A percentile compares a stretch with the other conserved stretches of the same genome.
Conservation (phyloP, 179 eudicot genomes). For the Heliamphora pulchella region DNA sequence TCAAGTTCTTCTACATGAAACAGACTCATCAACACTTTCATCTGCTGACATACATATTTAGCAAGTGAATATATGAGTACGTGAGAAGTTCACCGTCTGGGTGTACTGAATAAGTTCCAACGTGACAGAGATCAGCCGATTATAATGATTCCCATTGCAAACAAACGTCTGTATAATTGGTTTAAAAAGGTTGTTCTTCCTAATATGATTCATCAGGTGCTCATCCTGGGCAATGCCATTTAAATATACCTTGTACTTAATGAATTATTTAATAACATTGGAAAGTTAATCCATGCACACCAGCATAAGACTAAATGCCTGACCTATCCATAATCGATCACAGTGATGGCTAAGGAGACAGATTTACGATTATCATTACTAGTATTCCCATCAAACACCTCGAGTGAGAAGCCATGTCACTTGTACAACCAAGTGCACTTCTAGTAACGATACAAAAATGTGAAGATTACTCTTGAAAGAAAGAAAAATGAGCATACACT, state of each 20-base stretch:
- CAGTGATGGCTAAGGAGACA: no score
- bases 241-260: neutral
- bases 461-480: no score
- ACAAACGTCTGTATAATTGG: constrained; percentile 84
- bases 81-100: constrained; percentile 45
- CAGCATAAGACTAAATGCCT: no score
- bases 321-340: no score
- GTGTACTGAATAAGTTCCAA: constrained; percentile 85
- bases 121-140: constrained; percentile 77
- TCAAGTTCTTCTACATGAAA: constrained; percentile 65
- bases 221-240: constrained; percentile 66
- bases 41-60: neutral
- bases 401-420: no score
- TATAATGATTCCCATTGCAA: constrained; percentile 76
- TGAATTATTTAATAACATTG: no score
- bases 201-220: constrained; percentile 64
- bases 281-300: no score
- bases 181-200: constrained; percentile 71
- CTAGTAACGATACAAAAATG: no score
- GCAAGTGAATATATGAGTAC: constrained; percentile 7
- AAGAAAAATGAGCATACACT: no score
- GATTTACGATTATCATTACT: no score
- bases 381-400: no score
- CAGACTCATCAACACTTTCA: constrained; percentile 4
- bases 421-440: no score